These are phyloP conservation scores for Quillaja saponaria DNA, from an alignment of 306 rosid species.

Conservation along the genomic window DNA sequence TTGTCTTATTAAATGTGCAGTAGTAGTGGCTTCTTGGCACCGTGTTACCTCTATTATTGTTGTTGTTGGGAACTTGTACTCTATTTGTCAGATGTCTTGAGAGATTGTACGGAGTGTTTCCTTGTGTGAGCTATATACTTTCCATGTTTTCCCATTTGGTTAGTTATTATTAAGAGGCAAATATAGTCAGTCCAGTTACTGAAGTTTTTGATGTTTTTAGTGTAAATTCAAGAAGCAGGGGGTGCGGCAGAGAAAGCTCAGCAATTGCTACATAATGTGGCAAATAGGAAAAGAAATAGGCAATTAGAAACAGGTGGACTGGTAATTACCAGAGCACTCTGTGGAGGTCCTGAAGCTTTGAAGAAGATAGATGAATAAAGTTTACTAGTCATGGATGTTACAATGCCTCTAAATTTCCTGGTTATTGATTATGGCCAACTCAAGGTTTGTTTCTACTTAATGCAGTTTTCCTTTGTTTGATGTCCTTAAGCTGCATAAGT, in stretches of 20 bases:
- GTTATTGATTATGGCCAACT: slow-evolving; percentile 83
- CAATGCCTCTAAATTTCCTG: slow-evolving; percentile 82
- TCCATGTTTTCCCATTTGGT: no score
- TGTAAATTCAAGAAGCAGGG: slow-evolving; percentile 76
- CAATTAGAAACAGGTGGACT: slow-evolving; percentile 79
- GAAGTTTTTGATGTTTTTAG: background rate
- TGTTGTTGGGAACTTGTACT: slow-evolving; percentile 19
- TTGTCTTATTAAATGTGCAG: slow-evolving; percentile 29
- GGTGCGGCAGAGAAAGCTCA: slow-evolving; percentile 90
- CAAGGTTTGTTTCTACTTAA: slow-evolving; percentile 52
- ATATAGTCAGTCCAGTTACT: background rate
- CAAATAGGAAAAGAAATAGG: slow-evolving; percentile 74
- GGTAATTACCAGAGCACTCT: slow-evolving; percentile 70
- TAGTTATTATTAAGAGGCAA: no score
- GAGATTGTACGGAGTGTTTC: no score
- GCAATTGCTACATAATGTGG: slow-evolving; percentile 74
- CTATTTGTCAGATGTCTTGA: background rate
- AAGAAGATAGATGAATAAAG: slow-evolving; percentile 49
- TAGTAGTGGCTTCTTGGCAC: slow-evolving; percentile 14
- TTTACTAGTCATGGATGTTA: slow-evolving; percentile 71
- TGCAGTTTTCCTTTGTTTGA: background rate
- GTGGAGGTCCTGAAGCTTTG: slow-evolving; percentile 59
- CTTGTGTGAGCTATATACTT: no score
- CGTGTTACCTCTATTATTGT: slow-evolving; percentile 7
- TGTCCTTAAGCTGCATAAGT: background rate